Evolutionary conservation across 2,329 filamentous ascomycete genomes (phyloP).

Genomic region (Fusarium nematophilum): DNA sequence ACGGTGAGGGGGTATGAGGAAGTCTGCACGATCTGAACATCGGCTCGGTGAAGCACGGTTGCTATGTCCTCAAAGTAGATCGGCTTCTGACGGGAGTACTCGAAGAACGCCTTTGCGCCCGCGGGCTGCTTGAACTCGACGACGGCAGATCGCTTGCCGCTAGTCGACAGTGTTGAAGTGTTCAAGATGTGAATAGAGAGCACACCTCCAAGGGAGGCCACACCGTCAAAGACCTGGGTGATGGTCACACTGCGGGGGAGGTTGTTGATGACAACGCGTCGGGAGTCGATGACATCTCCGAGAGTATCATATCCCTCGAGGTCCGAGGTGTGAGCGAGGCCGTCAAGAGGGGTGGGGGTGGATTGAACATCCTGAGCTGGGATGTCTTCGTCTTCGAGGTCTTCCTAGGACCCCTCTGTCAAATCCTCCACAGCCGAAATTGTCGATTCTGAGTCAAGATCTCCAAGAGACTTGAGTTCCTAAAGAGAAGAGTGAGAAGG

Average conservation of each 20-base stretch:
- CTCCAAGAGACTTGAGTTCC: too few species aligned
- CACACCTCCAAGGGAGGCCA: slow-evolving; percentile 29
- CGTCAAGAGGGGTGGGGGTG: background rate
- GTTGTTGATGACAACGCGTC: slow-evolving; percentile 39
- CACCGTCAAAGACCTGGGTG: slow-evolving; percentile 34
- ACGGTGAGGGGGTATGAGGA: background rate
- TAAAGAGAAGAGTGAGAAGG: too few species aligned
- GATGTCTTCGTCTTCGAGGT: too few species aligned
- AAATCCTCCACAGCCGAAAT: too few species aligned
- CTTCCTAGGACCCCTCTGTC: too few species aligned
- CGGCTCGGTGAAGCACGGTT: background rate
- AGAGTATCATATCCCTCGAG: background rate
- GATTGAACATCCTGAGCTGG: too few species aligned
- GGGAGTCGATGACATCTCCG: slow-evolving; percentile 5
- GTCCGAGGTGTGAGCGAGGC: background rate
- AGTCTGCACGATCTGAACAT: background rate
- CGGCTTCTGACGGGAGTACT: fast-evolving
- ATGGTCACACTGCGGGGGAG: slow-evolving; percentile 22
- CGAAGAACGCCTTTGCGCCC: background rate
- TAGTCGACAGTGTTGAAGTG: background rate
- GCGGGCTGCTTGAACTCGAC: slow-evolving; percentile 36
- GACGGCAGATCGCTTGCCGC: background rate
- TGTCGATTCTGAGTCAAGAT: too few species aligned
- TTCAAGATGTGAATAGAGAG: slow-evolving; percentile 13
- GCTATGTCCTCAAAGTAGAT: slow-evolving; percentile 2